Evolutionary conservation across 139 green algal species (phyloP), one percentile per base, ranked within the genome.

Genomic region (Chlamydomonas sp.): DNA sequence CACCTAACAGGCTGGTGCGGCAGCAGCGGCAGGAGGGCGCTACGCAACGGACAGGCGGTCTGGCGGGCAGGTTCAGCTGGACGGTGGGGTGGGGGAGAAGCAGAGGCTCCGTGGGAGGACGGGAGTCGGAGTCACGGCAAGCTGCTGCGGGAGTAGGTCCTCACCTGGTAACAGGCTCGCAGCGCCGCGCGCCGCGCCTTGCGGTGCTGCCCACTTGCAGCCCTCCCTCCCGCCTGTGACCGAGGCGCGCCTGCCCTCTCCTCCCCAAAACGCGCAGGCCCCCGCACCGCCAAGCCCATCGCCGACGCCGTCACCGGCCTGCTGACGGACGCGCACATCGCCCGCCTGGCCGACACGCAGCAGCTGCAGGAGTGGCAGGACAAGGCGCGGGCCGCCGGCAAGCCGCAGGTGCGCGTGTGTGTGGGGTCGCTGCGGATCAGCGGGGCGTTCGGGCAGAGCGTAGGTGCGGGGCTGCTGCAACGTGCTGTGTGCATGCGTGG

Each of bases 271-370:
- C 74, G 3, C 16, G 8, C 84, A 88, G 84, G 84, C 57, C n/a
- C 67, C 57, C 84, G 75, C 64, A 88, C 63, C 62, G 77, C 84
- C 49, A 88, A 88, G 84, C 31, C 64, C 17, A 10, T 88, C 4
- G 84, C 17, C 0, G 84, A 77, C 7, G 58, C 75, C 4, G 76
- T 83, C 6, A 77, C 64, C 0, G 14, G 10, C 16, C 58, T 83
- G 75, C 64, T 88, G 12, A 83, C 75, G 9, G 84, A 88, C 84
- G 57, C 61, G 16, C 49, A 80, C 84, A 82, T 88, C 49, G 77
- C 57, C 63, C 63, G 64, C 3, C 67, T 83, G n/a, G 15, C 20
- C 5, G 63, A 9, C 57, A 5, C 3, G 18, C 75, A 15, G 1
- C 63, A 83, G n/a, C 71, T 86, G 69, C 57, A 72, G 60, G 71